A percentile compares a stretch with the other conserved stretches of the same genome.
These are phyloP conservation scores for Orbilia quercus DNA, from an alignment of 2,329 filamentous ascomycete species.

Conservation along the genomic window DNA sequence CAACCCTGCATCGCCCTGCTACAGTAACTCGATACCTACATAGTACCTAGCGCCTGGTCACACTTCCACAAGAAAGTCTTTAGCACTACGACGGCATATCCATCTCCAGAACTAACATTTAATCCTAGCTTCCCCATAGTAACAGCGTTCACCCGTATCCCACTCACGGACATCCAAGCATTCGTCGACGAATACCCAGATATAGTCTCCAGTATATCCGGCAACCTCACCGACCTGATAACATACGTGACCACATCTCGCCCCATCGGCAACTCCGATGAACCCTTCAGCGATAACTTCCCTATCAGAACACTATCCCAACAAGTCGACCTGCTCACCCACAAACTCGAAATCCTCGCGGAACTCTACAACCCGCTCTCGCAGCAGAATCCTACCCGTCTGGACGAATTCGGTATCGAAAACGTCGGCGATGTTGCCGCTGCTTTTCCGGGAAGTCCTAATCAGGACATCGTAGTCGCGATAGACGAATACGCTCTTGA, in stretches of 20 bases:
- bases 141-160: neutral
- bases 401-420: conserved; percentile 16
- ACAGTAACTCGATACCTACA: too few relatives aligned
- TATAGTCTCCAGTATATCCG: neutral
- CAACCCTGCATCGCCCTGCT: too few relatives aligned
- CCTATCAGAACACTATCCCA: neutral
- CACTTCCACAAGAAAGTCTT: too few relatives aligned
- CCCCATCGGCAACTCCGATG: neutral
- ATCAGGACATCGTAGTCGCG: neutral
- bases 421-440: neutral
- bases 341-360: neutral
- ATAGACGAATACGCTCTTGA: neutral
- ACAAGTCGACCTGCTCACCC: neutral
- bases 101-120: neutral
- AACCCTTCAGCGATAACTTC: neutral
- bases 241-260: conserved; percentile 5
- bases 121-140: neutral
- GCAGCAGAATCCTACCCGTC: neutral
- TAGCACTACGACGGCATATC: neutral
- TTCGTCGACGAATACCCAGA: neutral
- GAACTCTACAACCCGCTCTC: conserved; percentile 10
- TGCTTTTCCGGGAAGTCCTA: neutral
- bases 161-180: neutral
- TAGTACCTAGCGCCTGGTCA: too few relatives aligned
- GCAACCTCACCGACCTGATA: conserved; percentile 8